A percentile compares a stretch with the other conserved stretches of the same genome.
Conservation (phyloP, 2,329 filamentous ascomycete species). For the Phialophora macrospora region DNA sequence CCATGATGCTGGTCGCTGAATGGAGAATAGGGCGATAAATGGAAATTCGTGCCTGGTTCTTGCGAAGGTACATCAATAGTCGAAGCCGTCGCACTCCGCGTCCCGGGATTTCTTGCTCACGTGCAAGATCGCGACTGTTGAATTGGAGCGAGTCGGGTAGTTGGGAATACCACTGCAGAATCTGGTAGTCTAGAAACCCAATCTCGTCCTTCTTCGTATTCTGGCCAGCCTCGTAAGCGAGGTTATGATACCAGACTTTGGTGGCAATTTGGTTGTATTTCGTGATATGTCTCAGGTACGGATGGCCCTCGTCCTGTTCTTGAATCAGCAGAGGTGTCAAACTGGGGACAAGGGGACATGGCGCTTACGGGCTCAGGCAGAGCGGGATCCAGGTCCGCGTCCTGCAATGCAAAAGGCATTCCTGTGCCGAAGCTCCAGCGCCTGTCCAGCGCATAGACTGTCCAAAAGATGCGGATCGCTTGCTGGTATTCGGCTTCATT, state of each 20-base stretch:
- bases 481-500: conserved; percentile 71
- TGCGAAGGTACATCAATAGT: conserved; percentile 81
- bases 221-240: conserved; percentile 68
- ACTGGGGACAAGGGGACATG: background rate
- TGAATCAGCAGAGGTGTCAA: conserved; percentile 25
- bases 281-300: conserved; percentile 83
- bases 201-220: conserved; percentile 76
- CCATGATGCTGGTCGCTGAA: conserved; percentile 79
- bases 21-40: conserved; percentile 88
- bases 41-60: conserved; percentile 88
- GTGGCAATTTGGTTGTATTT: conserved; percentile 80
- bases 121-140: conserved; percentile 54
- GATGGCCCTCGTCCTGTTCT: conserved; percentile 53
- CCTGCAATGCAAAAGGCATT: conserved; percentile 81
- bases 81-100: conserved; percentile 71
- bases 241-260: conserved; percentile 82
- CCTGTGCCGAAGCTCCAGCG: conserved; percentile 91
- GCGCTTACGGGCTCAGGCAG: conserved; percentile 74
- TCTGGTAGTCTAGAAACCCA: conserved; percentile 78
- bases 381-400: conserved; percentile 80
- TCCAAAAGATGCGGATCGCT: conserved; percentile 80
- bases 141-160: conserved; percentile 69
- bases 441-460: conserved; percentile 80
- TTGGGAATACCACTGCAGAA: conserved; percentile 82
- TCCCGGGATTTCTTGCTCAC: conserved; percentile 53